Base-by-base conservation (phyloP, 1,284 basidiomycete genomes). In the Apiotrichum gamsii region DNA sequence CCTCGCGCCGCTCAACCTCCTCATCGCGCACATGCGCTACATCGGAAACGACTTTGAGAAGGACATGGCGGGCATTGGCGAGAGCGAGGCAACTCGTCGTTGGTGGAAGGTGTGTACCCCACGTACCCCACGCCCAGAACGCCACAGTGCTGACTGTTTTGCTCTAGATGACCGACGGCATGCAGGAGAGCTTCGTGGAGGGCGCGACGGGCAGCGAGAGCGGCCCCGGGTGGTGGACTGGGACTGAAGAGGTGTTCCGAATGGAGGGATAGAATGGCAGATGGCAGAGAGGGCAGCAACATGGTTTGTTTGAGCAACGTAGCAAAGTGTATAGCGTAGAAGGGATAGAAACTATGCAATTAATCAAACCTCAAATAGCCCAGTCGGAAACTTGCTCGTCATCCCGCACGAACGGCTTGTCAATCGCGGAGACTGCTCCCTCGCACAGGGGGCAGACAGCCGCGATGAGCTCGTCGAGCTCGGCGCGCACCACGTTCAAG, bases 401-500 rank as follows among this genome's bases (percentile, higher is more conserved):
- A 30, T 84, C 80, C 60, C 78, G 77, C 38, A 91, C 79, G 65
- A 95, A 95, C 14, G 88, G 83, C 69, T 81, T 85, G 69, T 96
- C 90, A 57, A 96, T 70, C 6, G 85, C 84, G 6, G 79, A 82
- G 30, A 96, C 79, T 9, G 89, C 82, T 49, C 85, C 67, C 68
- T 95, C 90, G 69, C 93, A 96, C 51, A 95, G 72, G 23, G 90
- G 89, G 74, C 93, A 96, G 51, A 78, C 85, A 56, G 84, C 82
- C 10, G 90, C 85, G 34, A 97, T 75, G 46, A 95, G 70, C 43
- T 88, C 86, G 59, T 96, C 93, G 62, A 96, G 67, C 74, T 94
- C 90, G 40, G 76, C 76, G 54, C 86, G 77, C 38, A 76, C 72
- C 61, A 81, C 83, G 46, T 72, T 72, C 5, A 69, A 79, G 77